Evolutionary conservation across 805 yeast species (phyloP).

Genomic region (Hemisphaericaspora nanyangensis): DNA sequence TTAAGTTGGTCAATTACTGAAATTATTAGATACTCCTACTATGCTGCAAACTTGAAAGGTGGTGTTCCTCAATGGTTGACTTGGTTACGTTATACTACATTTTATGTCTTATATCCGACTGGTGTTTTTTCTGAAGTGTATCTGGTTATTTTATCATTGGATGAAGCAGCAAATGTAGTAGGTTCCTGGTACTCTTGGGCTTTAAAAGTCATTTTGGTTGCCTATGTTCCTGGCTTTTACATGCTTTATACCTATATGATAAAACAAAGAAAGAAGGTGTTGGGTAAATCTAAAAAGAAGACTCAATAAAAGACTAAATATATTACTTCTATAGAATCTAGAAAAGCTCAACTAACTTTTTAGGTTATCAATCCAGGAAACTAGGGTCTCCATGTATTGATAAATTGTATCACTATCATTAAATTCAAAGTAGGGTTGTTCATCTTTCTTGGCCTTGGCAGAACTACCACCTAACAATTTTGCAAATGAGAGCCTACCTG

Average conservation of each 20-base stretch:
- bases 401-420: constrained; percentile 29
- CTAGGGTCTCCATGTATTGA: constrained; percentile 25
- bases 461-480: constrained; percentile 7
- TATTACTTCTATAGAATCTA: background rate
- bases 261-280: constrained; percentile 76
- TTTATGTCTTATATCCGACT: constrained; percentile 78
- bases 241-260: constrained; percentile 84
- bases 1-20: constrained; percentile 96
- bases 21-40: constrained; percentile 81
- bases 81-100: constrained; percentile 78
- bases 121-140: constrained; percentile 86
- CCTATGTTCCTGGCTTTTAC: constrained; percentile 86
- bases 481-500: constrained; percentile 6
- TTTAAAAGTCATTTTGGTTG: constrained; percentile 53
- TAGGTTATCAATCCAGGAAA: constrained; percentile 26
- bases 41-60: constrained; percentile 61
- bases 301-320: constrained; percentile 8
- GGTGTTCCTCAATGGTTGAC: constrained; percentile 59
- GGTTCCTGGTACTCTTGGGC: constrained; percentile 52
- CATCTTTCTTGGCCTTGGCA: background rate
- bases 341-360: constrained; percentile 4
- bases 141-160: constrained; percentile 66
- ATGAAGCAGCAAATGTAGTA: constrained; percentile 54
- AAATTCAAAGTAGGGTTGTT: constrained; percentile 16
- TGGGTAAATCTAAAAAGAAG: constrained; percentile 32